Evolutionary conservation across 768 basidiomycete genomes (phyloP).

Genomic region (Candolleomyces efflorescens): DNA sequence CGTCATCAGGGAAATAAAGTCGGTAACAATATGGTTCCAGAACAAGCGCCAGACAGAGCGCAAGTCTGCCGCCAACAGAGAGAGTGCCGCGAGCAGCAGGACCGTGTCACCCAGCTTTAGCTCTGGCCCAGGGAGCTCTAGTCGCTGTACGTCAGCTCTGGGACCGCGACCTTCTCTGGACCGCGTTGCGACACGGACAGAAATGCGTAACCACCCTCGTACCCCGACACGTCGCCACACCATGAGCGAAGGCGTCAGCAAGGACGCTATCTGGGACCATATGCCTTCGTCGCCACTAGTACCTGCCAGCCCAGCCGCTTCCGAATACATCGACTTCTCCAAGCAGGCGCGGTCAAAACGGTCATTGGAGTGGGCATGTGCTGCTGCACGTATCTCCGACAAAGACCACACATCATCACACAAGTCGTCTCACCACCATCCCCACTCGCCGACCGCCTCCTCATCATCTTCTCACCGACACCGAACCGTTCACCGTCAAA

Average conservation of each 20-base stretch:
- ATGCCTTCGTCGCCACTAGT: constrained; percentile 64
- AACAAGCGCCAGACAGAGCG: constrained; percentile 74
- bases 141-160: constrained; percentile 20
- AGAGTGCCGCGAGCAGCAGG: constrained; percentile 17
- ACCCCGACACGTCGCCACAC: constrained; percentile 36
- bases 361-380: constrained; percentile 76
- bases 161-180: constrained; percentile 49
- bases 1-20: constrained; percentile 54
- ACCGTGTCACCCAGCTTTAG: constrained; percentile 28
- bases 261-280: constrained; percentile 41
- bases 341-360: constrained; percentile 41
- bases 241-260: constrained; percentile 22
- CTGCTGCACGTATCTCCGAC: constrained; percentile 48
- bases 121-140: constrained; percentile 22
- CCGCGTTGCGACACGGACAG: constrained; percentile 51
- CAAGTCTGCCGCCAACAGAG: constrained; percentile 44
- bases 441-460: constrained; percentile 3
- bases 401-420: constrained; percentile 31
- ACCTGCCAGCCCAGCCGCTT: constrained; percentile 47
- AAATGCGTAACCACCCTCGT: constrained; percentile 29
- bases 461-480: constrained; percentile 9
- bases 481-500: constrained; percentile 10
- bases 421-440: constrained; percentile 6
- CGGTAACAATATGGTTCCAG: constrained; percentile 82
- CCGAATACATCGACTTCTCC: constrained; percentile 45